phyloP scores from a whole-genome alignment of 2,329 filamentous ascomycete genomes.

The Dothiorella sarmentorum region DNA sequence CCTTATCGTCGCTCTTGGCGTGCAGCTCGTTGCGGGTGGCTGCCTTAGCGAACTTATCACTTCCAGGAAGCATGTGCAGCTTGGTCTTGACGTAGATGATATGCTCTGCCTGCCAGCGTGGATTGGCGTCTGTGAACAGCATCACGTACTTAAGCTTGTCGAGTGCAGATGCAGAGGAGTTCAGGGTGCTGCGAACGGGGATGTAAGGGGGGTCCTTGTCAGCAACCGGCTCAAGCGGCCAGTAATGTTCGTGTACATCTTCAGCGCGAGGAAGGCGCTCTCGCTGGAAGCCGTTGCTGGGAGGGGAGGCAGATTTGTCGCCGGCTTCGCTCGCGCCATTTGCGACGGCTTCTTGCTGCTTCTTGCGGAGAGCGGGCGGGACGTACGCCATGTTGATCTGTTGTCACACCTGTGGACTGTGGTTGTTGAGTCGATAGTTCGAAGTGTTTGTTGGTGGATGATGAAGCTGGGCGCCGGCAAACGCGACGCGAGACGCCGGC shows the following conservation, averaged over 20 bases:
- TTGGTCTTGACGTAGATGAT: constrained; percentile 31
- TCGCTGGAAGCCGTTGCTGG: background rate
- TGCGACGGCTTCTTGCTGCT: background rate
- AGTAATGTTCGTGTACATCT: constrained; percentile 11
- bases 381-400: constrained; percentile 8
- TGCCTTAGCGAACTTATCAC: background rate
- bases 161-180: constrained; percentile 23
- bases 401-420: background rate
- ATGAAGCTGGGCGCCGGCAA: background rate
- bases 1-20: background rate
- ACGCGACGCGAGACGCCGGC: background rate
- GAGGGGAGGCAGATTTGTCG: background rate
- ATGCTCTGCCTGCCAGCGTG: constrained; percentile 25
- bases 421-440: background rate
- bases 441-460: background rate
- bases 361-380: constrained; percentile 7
- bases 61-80: constrained; percentile 25
- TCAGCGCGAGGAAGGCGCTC: background rate
- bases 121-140: constrained; percentile 28
- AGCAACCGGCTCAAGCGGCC: background rate
- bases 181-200: constrained; percentile 3
- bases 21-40: background rate
- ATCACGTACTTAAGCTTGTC: constrained; percentile 24
- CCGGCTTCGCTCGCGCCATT: background rate
- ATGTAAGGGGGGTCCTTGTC: background rate